These are phyloP conservation scores for Chenopodium berlandieri DNA, from an alignment of 148 eudicot genomes.

Conservation along the genomic window DNA sequence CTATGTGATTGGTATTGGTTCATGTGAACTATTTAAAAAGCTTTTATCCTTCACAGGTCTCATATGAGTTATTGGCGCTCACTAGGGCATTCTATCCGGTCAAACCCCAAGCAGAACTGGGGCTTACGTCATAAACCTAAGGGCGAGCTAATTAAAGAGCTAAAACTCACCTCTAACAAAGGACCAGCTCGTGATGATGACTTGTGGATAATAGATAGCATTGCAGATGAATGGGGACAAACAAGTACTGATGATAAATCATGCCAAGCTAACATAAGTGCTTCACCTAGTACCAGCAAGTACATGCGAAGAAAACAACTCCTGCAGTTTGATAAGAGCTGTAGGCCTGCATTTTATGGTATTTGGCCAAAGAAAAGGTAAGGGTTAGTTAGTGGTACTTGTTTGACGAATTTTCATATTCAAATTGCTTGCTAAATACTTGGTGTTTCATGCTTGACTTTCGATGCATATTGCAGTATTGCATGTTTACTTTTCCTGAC, in stretches of 20 bases:
- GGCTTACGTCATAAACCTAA: conserved; percentile 72
- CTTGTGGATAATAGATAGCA: conserved; percentile 38
- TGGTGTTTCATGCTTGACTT: background rate
- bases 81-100: conserved; percentile 50
- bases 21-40: background rate
- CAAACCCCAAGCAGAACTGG: conserved; percentile 60
- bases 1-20: background rate
- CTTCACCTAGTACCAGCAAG: conserved; percentile 30
- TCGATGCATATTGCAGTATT: background rate
- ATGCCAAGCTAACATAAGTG: conserved; percentile 30
- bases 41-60: conserved; percentile 46
- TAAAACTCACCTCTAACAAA: conserved; percentile 56
- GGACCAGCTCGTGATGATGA: conserved; percentile 53
- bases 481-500: background rate
- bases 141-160: conserved; percentile 58
- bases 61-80: conserved; percentile 68
- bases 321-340: conserved; percentile 86
- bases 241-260: conserved; percentile 30
- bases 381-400: background rate
- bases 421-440: background rate
- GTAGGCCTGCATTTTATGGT: conserved; percentile 96
- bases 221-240: conserved; percentile 60
- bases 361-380: conserved; percentile 85
- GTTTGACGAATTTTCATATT: background rate
- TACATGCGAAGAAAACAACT: conserved; percentile 48